phyloP scores from a whole-genome alignment of 306 rosid genomes.

The Cucurbita argyrosperma region DNA sequence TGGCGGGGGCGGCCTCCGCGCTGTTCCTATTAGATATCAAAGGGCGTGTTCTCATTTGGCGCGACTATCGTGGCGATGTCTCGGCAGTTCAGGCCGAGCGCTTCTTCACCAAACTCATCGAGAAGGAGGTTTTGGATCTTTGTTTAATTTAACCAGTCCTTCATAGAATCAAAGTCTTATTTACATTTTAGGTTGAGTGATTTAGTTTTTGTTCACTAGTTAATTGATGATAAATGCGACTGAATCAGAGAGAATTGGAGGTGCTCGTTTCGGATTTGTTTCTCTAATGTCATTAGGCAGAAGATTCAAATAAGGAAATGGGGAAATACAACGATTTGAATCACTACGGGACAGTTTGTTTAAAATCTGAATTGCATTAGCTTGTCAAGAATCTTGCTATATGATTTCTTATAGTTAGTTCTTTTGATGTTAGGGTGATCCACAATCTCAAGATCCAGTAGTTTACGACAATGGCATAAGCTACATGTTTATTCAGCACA shows the following conservation, averaged over 20 bases:
- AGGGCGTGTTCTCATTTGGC: slow-evolving; percentile 99
- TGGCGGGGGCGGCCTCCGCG: slow-evolving; percentile 98
- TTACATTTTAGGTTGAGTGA: slow-evolving; percentile 2
- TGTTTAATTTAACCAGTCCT: background rate
- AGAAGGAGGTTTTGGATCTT: slow-evolving; percentile 52
- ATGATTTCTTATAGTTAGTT: background rate
- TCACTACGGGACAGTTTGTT: background rate
- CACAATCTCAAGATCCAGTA: slow-evolving; percentile 87
- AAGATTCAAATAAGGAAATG: background rate
- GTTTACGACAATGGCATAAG: slow-evolving; percentile 73
- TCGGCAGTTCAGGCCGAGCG: slow-evolving; percentile 86
- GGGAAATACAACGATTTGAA: background rate
- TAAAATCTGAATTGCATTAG: background rate
- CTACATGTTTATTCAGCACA: slow-evolving; percentile 93
- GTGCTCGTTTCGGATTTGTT: background rate
- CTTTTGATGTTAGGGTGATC: slow-evolving; percentile 58
- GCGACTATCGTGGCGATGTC: slow-evolving; percentile 98
- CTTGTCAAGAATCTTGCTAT: background rate
- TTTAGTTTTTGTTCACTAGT: background rate
- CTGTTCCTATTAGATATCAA: slow-evolving; percentile 95
- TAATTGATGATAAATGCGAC: background rate
- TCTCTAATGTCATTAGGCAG: background rate
- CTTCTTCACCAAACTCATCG: slow-evolving; percentile 95
- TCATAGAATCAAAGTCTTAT: background rate
- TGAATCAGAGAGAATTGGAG: background rate